Conservation (phyloP, 805 yeast species). For the Tetrapisispora namnaoensis region DNA sequence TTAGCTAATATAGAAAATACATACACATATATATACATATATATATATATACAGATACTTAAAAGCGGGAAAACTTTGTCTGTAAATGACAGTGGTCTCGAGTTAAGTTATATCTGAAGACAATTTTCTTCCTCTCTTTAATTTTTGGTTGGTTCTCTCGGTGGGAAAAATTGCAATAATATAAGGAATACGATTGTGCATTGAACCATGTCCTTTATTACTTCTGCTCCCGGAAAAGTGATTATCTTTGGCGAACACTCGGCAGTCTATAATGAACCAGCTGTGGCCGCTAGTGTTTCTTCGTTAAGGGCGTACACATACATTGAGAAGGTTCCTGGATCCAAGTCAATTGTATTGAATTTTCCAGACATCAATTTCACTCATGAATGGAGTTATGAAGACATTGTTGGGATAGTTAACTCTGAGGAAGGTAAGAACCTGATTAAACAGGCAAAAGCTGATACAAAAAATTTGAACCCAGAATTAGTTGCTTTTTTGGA, state of each 20-base stretch:
- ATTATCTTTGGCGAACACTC: conserved; percentile 96
- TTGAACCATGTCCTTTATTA: conserved; percentile 17
- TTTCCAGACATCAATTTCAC: conserved; percentile 75
- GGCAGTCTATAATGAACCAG: conserved; percentile 87
- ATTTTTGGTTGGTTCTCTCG: no score
- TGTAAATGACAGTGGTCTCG: no score
- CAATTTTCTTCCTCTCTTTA: no score
- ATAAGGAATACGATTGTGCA: no score
- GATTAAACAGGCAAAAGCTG: conserved; percentile 14
- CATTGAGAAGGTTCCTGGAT: conserved; percentile 35
- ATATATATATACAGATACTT: no score
- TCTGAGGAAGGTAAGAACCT: neutral
- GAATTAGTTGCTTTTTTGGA: conserved; percentile 45
- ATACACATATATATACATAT: no score
- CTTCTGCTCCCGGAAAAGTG: conserved; percentile 94
- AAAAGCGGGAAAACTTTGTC: no score
- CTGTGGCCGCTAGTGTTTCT: conserved; percentile 83
- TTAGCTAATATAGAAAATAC: no score
- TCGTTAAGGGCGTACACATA: conserved; percentile 74
- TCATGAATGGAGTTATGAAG: conserved; percentile 44
- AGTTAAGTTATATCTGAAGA: no score
- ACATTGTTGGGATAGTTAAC: neutral
- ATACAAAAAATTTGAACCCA: conserved; percentile 49
- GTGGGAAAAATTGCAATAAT: no score
- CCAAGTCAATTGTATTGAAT: conserved; percentile 46